Base-by-base conservation (phyloP, 1,139 yeast genomes). In the Blastobotrys aristatus region DNA sequence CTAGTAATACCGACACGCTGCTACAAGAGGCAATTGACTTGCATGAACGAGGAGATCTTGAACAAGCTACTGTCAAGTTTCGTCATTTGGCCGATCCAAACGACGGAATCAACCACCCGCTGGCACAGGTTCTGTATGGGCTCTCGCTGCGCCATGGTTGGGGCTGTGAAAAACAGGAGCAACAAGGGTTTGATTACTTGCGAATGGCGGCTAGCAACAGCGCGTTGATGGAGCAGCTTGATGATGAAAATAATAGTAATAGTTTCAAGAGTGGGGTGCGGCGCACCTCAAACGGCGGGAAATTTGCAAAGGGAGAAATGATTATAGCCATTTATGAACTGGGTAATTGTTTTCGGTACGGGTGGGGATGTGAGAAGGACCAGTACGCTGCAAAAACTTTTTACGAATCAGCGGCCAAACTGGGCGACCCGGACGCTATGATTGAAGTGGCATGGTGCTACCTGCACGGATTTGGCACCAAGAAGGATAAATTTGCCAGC, bases 401-500 rank as follows among this genome's bases (percentile, higher is more conserved):
- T 49, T 65, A 59, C 53, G 67, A 64, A 46, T 56, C 63, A 2
- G 69, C 68, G 1, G 68, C 67, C 4, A 50, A 58, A 35, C 53
- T 65, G 30, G 69, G 69, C 13, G 69, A 65, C 43, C 48, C 58
- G 11, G 69, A 65, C 44, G 69, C 69, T n/a, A 61, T 64, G 65
- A 27, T 54, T 22, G 66, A 62, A 46, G 49, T 57, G 4, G 66
- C 62, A 21, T 58, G 61, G 58, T 63, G 66, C 49, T 59, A 58
- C 42, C 48, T 58, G 32, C 52, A 54, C 22, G 68, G 68, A 8
- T 57, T 63, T 40, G 67, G 68, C n/a, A 55, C 62, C 14, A 57
- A 56, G 36, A 63, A 62, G 54, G 59, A 63, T 50, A 64, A 64
- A 55, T 52, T 51, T 32, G 34, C 36, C 43, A 67, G 68, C 2